Percentiles rank a stretch among this genome's conserved stretches.
Conservation (phyloP, 2,329 filamentous ascomycete species). For the Fusarium illudens region DNA sequence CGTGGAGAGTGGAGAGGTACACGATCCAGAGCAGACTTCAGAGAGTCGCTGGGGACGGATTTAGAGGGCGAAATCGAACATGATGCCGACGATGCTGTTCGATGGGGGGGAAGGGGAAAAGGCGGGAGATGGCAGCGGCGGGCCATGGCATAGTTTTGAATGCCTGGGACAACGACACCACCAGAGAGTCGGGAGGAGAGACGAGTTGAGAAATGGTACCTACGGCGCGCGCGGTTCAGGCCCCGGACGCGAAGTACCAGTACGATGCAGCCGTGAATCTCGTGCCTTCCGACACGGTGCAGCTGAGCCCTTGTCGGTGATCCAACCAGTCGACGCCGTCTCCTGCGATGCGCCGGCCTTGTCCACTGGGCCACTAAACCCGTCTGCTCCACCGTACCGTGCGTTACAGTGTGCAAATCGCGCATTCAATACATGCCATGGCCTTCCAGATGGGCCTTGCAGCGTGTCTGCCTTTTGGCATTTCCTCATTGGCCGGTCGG, state of each 20-base stretch:
- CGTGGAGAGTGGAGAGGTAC: constrained; percentile 51
- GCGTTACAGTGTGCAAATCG: constrained; percentile 22
- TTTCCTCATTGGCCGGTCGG: constrained; percentile 28
- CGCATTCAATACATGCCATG: constrained; percentile 26
- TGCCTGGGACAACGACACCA: constrained; percentile 35
- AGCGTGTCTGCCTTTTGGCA: constrained; percentile 41
- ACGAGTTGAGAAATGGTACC: constrained; percentile 32
- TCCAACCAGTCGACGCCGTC: constrained; percentile 21
- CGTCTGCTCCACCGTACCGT: constrained; percentile 29
- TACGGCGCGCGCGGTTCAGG: constrained; percentile 25
- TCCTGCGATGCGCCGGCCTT: background rate
- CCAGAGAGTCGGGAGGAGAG: constrained; percentile 33
- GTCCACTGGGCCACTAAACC: constrained; percentile 15
- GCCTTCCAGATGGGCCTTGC: constrained; percentile 29
- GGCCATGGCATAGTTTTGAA: constrained; percentile 51
- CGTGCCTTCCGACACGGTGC: constrained; percentile 7
- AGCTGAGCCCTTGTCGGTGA: constrained; percentile 15
- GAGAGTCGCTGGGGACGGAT: constrained; percentile 60
- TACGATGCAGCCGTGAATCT: constrained; percentile 12
- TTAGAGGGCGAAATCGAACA: constrained; percentile 62
- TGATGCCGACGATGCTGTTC: constrained; percentile 62
- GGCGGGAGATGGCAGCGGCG: constrained; percentile 41
- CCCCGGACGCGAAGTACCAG: constrained; percentile 17
- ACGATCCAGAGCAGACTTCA: constrained; percentile 61
- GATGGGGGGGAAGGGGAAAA: constrained; percentile 55